These are phyloP conservation scores for Acidiella bohemica DNA, from an alignment of 495 filamentous ascomycete genomes.

Conservation along the genomic window DNA sequence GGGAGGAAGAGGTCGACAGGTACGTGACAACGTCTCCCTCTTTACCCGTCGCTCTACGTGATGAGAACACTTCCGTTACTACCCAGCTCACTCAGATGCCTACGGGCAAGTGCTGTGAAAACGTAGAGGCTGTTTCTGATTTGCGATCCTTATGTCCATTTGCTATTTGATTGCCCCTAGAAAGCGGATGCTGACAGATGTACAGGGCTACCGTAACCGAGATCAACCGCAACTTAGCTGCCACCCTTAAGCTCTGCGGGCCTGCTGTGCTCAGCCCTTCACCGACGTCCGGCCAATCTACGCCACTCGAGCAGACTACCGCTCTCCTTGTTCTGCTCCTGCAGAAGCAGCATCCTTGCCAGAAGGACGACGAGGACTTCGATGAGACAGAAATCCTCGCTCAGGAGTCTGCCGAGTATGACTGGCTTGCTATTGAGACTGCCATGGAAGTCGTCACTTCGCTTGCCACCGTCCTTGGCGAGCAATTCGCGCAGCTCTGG, in stretches of 20 bases:
- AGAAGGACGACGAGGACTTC: constrained; percentile 55
- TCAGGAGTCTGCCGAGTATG: constrained; percentile 85
- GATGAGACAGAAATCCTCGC: constrained; percentile 54
- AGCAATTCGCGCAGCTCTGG: constrained; percentile 73
- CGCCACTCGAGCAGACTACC: constrained; percentile 44
- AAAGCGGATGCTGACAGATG: constrained; percentile 15
- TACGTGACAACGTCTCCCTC: constrained; percentile 37
- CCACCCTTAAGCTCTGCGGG: constrained; percentile 80
- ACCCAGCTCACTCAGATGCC: constrained; percentile 99
- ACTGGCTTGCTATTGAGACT: constrained; percentile 92
- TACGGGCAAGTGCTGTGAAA: constrained; percentile 79
- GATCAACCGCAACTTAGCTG: constrained; percentile 89
- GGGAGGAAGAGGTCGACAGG: constrained; percentile 86
- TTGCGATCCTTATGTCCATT: not conserved
- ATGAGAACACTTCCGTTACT: constrained; percentile 86
- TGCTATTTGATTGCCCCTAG: too few relatives aligned
- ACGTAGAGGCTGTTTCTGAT: constrained; percentile 52
- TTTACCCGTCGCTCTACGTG: constrained; percentile 24
- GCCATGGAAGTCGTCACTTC: constrained; percentile 79
- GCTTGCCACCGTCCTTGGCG: constrained; percentile 67
- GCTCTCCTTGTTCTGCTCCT: constrained; percentile 57
- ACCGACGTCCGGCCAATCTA: constrained; percentile 20
- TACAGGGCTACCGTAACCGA: constrained; percentile 76
- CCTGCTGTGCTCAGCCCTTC: constrained; percentile 55
- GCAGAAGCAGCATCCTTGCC: constrained; percentile 80